These are phyloP conservation scores for Aspergillus sclerotiicarbonarius DNA, from an alignment of 495 filamentous ascomycete species.

Conservation along the genomic window DNA sequence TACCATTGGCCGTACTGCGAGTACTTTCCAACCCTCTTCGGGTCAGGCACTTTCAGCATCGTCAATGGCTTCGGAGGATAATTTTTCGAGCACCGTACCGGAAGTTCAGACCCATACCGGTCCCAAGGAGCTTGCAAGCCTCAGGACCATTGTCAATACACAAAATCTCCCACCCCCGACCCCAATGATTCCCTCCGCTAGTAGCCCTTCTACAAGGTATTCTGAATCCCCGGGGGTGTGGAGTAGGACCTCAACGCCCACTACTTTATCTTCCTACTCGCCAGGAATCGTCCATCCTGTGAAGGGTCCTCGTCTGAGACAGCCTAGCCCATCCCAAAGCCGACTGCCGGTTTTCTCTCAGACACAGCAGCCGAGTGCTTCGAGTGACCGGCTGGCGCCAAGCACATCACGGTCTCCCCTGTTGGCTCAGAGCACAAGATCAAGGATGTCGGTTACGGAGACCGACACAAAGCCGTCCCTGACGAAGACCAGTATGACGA, in stretches of 20 bases:
- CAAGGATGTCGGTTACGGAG: conserved; percentile 15
- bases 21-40: conserved; percentile 2
- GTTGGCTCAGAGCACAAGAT: conserved; percentile 17
- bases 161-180: conserved; percentile 65
- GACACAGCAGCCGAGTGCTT: conserved; percentile 50
- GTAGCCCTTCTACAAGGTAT: conserved; percentile 90
- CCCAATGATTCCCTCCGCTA: conserved; percentile 65
- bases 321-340: conserved; percentile 62
- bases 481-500: conserved; percentile 14
- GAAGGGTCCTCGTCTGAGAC: conserved; percentile 57
- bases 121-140: conserved; percentile 44
- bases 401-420: conserved; percentile 46
- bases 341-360: conserved; percentile 60
- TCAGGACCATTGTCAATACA: conserved; percentile 47
- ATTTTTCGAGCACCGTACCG: conserved; percentile 13
- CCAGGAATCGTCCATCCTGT: conserved; percentile 69
- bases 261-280: conserved; percentile 95
- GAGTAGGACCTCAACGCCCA: conserved; percentile 86
- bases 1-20: conserved; percentile 12
- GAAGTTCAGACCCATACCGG: conserved; percentile 25
- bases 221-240: conserved; percentile 90
- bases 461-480: conserved; percentile 12
- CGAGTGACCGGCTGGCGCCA: conserved; percentile 61
- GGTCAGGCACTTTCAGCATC: conserved; percentile 12
- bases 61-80: conserved; percentile 13